Conservation (phyloP, 2,329 filamentous ascomycete genomes). For the Talaromyces sp. region DNA sequence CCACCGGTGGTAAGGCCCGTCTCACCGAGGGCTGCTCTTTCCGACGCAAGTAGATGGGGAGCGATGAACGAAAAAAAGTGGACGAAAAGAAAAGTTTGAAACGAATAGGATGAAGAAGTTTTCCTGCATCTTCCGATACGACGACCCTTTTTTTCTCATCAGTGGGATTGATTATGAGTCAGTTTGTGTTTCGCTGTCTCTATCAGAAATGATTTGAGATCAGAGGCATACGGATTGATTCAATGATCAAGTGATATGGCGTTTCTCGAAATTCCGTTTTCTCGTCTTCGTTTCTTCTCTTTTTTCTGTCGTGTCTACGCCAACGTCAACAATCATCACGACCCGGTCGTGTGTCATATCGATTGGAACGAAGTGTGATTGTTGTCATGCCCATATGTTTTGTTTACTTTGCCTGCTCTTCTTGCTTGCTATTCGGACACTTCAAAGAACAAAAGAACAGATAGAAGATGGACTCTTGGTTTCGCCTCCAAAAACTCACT, state of each 20-base stretch:
- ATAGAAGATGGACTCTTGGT: slow-evolving; percentile 50
- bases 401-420: slow-evolving; percentile 23
- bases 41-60: slow-evolving; percentile 83
- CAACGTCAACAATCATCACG: slow-evolving; percentile 1
- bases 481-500: slow-evolving; percentile 28
- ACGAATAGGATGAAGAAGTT: slow-evolving; percentile 8
- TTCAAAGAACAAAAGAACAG: slow-evolving; percentile 31
- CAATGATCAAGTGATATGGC: background rate
- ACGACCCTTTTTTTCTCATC: background rate
- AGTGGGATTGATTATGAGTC: background rate
- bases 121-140: slow-evolving; percentile 5
- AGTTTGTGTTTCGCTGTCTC: background rate
- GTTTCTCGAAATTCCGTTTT: background rate
- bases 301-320: slow-evolving; percentile 2
- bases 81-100: slow-evolving; percentile 12
- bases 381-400: slow-evolving; percentile 2
- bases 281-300: background rate
- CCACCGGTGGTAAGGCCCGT: slow-evolving; percentile 97
- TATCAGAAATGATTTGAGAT: background rate
- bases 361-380: slow-evolving; percentile 4
- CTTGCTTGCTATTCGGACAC: slow-evolving; percentile 12
- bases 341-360: slow-evolving; percentile 4
- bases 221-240: background rate
- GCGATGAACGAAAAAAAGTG: slow-evolving; percentile 18
- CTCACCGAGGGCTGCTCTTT: slow-evolving; percentile 99